phyloP scores from a whole-genome alignment of 257 asterid species.

The Verbena officinalis region DNA sequence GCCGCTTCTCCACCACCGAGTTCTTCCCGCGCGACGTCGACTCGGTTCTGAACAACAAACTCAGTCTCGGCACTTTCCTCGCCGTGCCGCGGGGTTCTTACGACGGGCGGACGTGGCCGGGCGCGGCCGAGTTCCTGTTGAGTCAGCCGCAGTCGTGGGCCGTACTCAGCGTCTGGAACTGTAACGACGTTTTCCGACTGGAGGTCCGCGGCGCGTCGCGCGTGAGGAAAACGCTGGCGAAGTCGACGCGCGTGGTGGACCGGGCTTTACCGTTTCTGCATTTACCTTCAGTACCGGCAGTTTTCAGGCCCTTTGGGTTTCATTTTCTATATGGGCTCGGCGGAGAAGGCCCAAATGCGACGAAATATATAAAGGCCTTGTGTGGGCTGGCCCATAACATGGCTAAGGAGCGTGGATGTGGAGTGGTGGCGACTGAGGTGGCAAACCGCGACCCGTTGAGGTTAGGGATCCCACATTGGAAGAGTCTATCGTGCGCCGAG shows the following conservation, averaged over 20 bases:
- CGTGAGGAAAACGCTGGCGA: conserved; percentile 45
- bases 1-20: conserved; percentile 66
- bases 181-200: conserved; percentile 67
- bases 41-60: conserved; percentile 53
- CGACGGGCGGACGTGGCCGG: conserved; percentile 58
- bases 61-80: conserved; percentile 68
- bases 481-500: conserved; percentile 73
- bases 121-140: conserved; percentile 46
- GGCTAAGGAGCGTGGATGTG: conserved; percentile 57
- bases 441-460: conserved; percentile 58
- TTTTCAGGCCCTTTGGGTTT: conserved; percentile 75
- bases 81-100: conserved; percentile 53
- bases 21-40: conserved; percentile 91
- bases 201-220: conserved; percentile 91
- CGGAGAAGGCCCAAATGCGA: conserved; percentile 67
- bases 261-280: conserved; percentile 68
- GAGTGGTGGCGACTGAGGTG: conserved; percentile 87
- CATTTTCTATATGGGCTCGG: conserved; percentile 83
- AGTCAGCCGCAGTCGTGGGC: conserved; percentile 85
- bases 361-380: conserved; percentile 23
- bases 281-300: conserved; percentile 68
- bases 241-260: conserved; percentile 60
- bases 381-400: conserved; percentile 65
- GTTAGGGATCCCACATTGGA: conserved; percentile 75
- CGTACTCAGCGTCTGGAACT: conserved; percentile 83